Evolutionary conservation across 164 flowering plant species (phyloP), one percentile per base, ranked within the genome.

Genomic region (Chimonanthus salicifolius): DNA sequence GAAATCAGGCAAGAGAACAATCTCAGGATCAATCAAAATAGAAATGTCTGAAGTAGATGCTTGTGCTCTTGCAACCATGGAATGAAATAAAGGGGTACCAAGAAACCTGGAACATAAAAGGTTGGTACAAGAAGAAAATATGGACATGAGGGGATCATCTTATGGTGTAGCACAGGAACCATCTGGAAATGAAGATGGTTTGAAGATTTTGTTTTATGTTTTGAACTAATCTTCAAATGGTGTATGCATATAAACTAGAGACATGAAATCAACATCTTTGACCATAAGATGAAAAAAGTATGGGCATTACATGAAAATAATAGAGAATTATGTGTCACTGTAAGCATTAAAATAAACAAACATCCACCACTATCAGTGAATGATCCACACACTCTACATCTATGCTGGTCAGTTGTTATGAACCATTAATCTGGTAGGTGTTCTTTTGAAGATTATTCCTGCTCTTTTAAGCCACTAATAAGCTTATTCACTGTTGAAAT

Each of bases 51-150:
- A 85, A 18, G 70, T 58, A 62, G 88, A 92, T 74, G 85, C 82
- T 70, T 68, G 84, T 64, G 97, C 74, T 76, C 94, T 85, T 63
- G 90, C 89, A 63, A 95, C 82, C 94, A 95, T 95, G 73, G 97
- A 92, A 85, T 95, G 97, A 67, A 90, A 92, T 75, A 88, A 95
- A n/a, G 99, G 97, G 21, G 89, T 86, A 16, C 94, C 97, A 5
- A 86, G 82, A 77, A 95, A 93, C 82, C 99, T 73, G 47, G 46
- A 63, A 62, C 18, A 47, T 13, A 16, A 64, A 18, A 33, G 48
- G 33, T 33, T 33, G 33, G 18, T 20, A 62, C 58, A 64, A 47
- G 4, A 13, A 54, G 15, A 54, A 54, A 54, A 13, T 16, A 54
- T 54, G 15, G 16, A 54, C 11, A 54, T 54, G 15, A 10, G 60